Evolutionary conservation across 225 moss, liverwort and hornwort species (phyloP), one percentile per base, ranked within the genome.

Genomic region (Thuidium tamariscinum): DNA sequence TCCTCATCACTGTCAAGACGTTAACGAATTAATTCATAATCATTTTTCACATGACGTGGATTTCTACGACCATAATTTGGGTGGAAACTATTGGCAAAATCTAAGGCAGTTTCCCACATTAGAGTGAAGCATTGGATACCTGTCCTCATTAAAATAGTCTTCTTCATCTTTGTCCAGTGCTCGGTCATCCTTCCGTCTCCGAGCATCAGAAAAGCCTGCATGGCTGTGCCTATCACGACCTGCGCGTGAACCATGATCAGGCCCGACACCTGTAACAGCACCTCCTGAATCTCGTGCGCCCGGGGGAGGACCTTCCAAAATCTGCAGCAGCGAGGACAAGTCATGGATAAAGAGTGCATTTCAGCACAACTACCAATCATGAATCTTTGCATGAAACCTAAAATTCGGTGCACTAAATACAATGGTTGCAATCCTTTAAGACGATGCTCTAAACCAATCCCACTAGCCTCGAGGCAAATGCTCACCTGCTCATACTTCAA

Each of bases 111-210:
- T 55, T 66, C n/a, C 60, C 22, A 71, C 52, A 75, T 80, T 60
- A 23, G 41, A 81, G 89, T 69, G 42, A 90, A 88, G 72, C 52
- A 84, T 81, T 57, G 78, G 83, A 56, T 69, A 96, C 97, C 97
- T 96, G 81, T 98, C 97, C 89, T 96, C 95, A 42, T 95, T 95
- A 88, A 99, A 99, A 86, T 99, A 99, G 79, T 99, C 97, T 79
- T 99, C 99, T 88, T 99, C 99, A 87, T 99, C 99, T 90, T 97
- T 99, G 90, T 99, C 99, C 81, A 95, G 84, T 37, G 96, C 97
- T 87, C 99, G 93, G 71, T 99, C 99, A 88, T 99, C 97, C 91
- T 92, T 97, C 71, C 97, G 95, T 86, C 91, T 96, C 82, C 97
- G 93, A 56, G 90, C 85, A 80, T 97, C 98, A n/a, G 93, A 71